Evolutionary conservation across 2,329 filamentous ascomycete species (phyloP).

Genomic region (Botrytis cinerea): DNA sequence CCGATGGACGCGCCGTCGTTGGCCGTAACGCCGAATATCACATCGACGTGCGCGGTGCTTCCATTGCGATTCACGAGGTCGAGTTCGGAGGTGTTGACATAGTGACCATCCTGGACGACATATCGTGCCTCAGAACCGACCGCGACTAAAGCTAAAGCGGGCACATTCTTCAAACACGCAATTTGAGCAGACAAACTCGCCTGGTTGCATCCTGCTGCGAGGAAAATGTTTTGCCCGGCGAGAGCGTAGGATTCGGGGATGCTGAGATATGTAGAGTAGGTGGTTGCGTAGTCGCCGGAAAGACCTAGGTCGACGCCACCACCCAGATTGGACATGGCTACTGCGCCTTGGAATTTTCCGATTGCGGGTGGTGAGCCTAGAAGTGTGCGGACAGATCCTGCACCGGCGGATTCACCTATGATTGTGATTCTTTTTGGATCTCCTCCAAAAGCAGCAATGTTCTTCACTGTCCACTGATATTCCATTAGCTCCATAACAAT

Average conservation of each 20-base stretch:
- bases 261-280: constrained; percentile 56
- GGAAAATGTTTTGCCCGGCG: constrained; percentile 52
- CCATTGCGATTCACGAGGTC: constrained; percentile 47
- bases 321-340: constrained; percentile 55
- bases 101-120: constrained; percentile 56
- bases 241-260: constrained; percentile 51
- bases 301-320: constrained; percentile 52
- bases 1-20: constrained; percentile 55
- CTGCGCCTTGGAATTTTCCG: constrained; percentile 49
- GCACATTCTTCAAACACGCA: constrained; percentile 48
- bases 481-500: neutral
- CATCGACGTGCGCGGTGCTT: constrained; percentile 51
- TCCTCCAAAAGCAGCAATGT: constrained; percentile 51
- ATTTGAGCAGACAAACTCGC: constrained; percentile 47
- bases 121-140: constrained; percentile 49
- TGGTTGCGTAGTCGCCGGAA: constrained; percentile 52
- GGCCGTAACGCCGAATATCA: constrained; percentile 53
- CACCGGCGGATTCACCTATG: constrained; percentile 55
- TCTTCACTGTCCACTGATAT: constrained; percentile 50
- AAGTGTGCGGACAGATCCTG: constrained; percentile 51
- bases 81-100: constrained; percentile 51
- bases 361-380: constrained; percentile 52
- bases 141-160: constrained; percentile 45
- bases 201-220: constrained; percentile 50
- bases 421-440: constrained; percentile 50